phyloP scores from a whole-genome alignment of 1,284 basidiomycete genomes.

The Cryptococcus deneoformans region DNA sequence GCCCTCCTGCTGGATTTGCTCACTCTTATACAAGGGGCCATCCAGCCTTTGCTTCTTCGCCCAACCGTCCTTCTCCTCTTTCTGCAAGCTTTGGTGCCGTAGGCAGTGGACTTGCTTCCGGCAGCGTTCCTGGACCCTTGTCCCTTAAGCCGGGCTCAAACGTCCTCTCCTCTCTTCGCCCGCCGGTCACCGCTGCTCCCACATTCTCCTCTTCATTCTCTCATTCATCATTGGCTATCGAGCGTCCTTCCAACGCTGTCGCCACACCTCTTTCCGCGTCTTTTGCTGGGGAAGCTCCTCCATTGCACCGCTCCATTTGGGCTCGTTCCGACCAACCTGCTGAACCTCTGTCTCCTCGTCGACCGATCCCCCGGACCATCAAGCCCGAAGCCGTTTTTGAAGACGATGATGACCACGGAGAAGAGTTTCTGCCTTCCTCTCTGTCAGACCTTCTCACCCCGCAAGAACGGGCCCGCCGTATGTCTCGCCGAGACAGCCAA shows the following conservation, averaged over 20 bases:
- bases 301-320: conserved; percentile 37
- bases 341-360: conserved; percentile 39
- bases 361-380: conserved; percentile 17
- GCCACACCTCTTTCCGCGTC: conserved; percentile 37
- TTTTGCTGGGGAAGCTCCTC: conserved; percentile 31
- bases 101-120: conserved; percentile 29
- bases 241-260: conserved; percentile 10
- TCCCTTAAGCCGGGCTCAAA: conserved; percentile 32
- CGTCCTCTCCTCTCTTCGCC: conserved; percentile 33
- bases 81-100: conserved; percentile 37
- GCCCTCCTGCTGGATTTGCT: conserved; percentile 42
- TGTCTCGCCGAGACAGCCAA: conserved; percentile 58
- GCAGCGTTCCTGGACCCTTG: conserved; percentile 33
- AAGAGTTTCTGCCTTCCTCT: conserved; percentile 82
- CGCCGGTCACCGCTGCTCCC: conserved; percentile 30
- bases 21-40: conserved; percentile 21
- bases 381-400: conserved; percentile 22
- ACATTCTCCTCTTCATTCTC: conserved; percentile 41
- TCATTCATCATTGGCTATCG: conserved; percentile 22
- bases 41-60: conserved; percentile 38
- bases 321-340: conserved; percentile 36
- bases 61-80: conserved; percentile 39
- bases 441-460: conserved; percentile 84
- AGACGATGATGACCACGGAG: conserved; percentile 60
- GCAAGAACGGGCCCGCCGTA: conserved; percentile 70